These are phyloP conservation scores for Calonectria naviculata DNA, from an alignment of 2,329 filamentous ascomycete genomes.

Conservation along the genomic window DNA sequence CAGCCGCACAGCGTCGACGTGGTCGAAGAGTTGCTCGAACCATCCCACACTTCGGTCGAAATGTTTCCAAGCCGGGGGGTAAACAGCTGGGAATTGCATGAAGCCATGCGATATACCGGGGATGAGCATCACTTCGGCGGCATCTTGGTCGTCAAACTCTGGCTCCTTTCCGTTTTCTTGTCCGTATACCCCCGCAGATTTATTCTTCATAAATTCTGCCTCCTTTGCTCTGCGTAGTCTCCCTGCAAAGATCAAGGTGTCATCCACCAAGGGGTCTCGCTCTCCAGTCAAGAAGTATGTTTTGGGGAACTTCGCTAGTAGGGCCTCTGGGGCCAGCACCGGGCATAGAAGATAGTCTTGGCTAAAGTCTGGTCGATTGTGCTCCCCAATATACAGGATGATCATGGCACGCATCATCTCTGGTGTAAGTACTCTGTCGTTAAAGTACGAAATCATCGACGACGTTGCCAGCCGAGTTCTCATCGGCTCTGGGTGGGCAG, in stretches of 20 bases:
- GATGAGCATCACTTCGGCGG: conserved; percentile 81
- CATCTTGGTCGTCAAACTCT: conserved; percentile 54
- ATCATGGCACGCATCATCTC: conserved; percentile 99
- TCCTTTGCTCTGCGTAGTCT: conserved; percentile 84
- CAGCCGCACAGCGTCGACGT: conserved; percentile 55
- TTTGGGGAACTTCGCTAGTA: conserved; percentile 90
- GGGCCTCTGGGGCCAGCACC: conserved; percentile 84
- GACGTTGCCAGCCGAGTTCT: conserved; percentile 92
- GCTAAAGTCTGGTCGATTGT: conserved; percentile 91
- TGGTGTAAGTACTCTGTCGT: conserved; percentile 91
- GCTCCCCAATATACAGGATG: conserved; percentile 94
- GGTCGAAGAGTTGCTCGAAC: conserved; percentile 82
- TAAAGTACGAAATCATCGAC: conserved; percentile 98
- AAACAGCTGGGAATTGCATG: conserved; percentile 88
- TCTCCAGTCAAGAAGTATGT: conserved; percentile 96
- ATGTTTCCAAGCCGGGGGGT: conserved; percentile 90
- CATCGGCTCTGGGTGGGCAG: conserved; percentile 69
- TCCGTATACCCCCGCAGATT: conserved; percentile 12
- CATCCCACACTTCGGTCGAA: conserved; percentile 82
- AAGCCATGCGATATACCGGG: conserved; percentile 95
- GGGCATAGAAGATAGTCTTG: conserved; percentile 93
- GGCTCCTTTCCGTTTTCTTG: conserved; percentile 33
- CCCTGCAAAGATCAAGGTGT: conserved; percentile 96
- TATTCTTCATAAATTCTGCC: conserved; percentile 45
- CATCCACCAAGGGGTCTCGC: conserved; percentile 93